A percentile compares a stretch with the other conserved stretches of the same genome.
Conservation (phyloP, 306 rosid genomes). For the Dalbergia cultrata region DNA sequence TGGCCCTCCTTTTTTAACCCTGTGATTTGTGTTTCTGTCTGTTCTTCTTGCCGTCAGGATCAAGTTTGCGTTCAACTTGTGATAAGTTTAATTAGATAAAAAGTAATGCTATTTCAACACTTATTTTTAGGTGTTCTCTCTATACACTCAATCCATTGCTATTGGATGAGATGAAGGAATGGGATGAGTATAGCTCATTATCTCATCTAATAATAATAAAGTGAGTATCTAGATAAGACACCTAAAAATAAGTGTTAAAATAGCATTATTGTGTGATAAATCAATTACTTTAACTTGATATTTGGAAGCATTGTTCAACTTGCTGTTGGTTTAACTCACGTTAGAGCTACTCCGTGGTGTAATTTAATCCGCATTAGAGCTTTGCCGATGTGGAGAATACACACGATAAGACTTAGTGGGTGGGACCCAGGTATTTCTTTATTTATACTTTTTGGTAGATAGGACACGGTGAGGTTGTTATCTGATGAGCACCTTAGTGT, state of each 20-base stretch:
- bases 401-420: slow-evolving; percentile 7
- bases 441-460: not conserved
- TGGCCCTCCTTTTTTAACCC: not conserved
- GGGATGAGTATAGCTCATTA: too few species aligned
- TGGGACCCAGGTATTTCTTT: slow-evolving; percentile 18
- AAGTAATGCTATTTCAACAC: too few species aligned
- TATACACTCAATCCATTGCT: too few species aligned
- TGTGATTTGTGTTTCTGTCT: not conserved
- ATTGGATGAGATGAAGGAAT: too few species aligned
- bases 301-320: not conserved
- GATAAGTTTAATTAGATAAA: not conserved
- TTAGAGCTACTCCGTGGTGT: not conserved
- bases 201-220: too few species aligned
- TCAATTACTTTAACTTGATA: not conserved
- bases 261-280: too few species aligned
- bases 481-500: not conserved
- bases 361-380: not conserved
- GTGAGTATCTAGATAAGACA: too few species aligned
- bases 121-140: too few species aligned
- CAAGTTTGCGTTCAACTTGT: not conserved
- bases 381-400: slow-evolving; percentile 33
- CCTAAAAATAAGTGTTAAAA: too few species aligned
- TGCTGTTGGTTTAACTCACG: not conserved
- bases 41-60: not conserved
- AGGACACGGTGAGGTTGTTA: slow-evolving; percentile 6